A percentile compares a stretch with the other conserved stretches of the same genome.
phyloP scores from a whole-genome alignment of 257 asterid species.

The Euphrasia confusa region DNA sequence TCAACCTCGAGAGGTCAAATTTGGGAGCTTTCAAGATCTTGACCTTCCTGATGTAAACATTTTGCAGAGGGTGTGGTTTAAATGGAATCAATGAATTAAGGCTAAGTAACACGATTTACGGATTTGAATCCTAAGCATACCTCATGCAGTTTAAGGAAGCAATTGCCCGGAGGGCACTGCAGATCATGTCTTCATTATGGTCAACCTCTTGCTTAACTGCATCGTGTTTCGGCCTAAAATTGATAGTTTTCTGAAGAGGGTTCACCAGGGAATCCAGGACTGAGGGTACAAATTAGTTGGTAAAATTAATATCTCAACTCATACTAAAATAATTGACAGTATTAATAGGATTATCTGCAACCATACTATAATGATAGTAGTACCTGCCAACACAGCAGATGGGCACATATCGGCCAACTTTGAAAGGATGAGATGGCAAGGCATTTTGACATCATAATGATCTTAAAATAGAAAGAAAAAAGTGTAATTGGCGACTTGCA shows the following conservation, averaged over 20 bases:
- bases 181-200: constrained; percentile 96
- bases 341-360: not conserved
- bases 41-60: no score
- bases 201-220: constrained; percentile 99
- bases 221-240: constrained; percentile 82
- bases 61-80: no score
- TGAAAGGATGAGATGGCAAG: constrained; percentile 97
- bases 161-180: constrained; percentile 91
- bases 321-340: not conserved
- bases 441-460: constrained; percentile 99
- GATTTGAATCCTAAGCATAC: constrained; percentile 34
- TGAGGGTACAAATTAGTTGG: constrained; percentile 29
- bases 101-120: no score
- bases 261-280: constrained; percentile 95
- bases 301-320: constrained; percentile 15
- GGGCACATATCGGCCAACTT: constrained; percentile 96
- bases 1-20: no score
- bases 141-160: constrained; percentile 89
- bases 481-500: constrained; percentile 1
- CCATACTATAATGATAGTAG: constrained; percentile 17
- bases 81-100: no score
- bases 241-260: constrained; percentile 85
- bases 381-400: constrained; percentile 98
- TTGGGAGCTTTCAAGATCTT: no score
- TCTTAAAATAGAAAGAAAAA: constrained; percentile 39